Evolutionary conservation across 78 protist genomes (phyloP), one percentile per base, ranked within the genome.

Genomic region (Trichosphaerium sp.): DNA sequence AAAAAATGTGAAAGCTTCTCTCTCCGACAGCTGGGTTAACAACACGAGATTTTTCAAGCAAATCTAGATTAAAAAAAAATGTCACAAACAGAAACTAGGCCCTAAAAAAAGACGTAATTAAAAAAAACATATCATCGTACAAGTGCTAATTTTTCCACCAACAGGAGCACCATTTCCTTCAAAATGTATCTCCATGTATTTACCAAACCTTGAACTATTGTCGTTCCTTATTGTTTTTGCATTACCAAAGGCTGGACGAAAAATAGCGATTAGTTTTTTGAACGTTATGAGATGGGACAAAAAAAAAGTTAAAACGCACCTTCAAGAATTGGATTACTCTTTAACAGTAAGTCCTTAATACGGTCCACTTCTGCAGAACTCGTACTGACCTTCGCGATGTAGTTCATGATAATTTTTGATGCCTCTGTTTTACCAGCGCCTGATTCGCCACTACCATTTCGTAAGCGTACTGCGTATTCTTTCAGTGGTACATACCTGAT

Each of bases 141-240:
- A 92, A 75, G 83, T 84, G 61, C 78, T 69, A 47, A 92, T 74
- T 44, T 62, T 42, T 37, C 94, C 97, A 37, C 97, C 97, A 28
- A 69, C 51, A 51, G 97, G 97, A 7, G 42, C 81, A 41, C 94
- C 94, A 32, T 39, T 40, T 25, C 47, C 31, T 59, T 85, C 67
- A 47, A 92, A 92, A 61, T 90, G 88, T 49, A 92, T 90, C 18
- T 89, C 94, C 80, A 92, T 73, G 71, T 89, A 92, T 74, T 92
- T 92, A 34, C 97, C 95, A 58, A 63, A 78, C 71, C 71, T 69
- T 40, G 73, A 72, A 34, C 83, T 65, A 73, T 92, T 92, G 88
- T 90, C 84, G 69, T 92, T 92, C 38, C 92, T 65, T 26, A 75
- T n/a, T 3, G 97, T 93, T 43, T 79, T 83, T 1, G 98, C 95